Evolutionary conservation across 306 rosid species (phyloP).

Genomic region (Argentina anserina): DNA sequence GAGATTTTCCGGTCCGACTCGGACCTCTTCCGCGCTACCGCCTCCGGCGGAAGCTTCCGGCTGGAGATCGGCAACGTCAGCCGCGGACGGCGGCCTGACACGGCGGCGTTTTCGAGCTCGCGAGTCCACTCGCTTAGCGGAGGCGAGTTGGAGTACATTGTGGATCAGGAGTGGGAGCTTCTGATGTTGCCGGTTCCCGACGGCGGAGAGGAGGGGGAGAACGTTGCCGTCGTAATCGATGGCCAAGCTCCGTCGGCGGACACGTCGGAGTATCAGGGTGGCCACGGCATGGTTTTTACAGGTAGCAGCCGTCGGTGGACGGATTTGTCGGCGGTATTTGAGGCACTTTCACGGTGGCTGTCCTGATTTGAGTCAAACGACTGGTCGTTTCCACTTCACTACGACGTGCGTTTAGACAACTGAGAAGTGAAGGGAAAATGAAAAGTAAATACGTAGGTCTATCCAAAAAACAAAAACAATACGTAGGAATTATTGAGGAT

Average conservation of each 20-base stretch:
- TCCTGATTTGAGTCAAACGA: neutral
- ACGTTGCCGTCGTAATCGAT: neutral
- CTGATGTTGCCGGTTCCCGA: neutral
- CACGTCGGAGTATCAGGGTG: neutral
- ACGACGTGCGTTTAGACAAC: neutral
- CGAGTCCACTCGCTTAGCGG: neutral
- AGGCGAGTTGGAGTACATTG: neutral
- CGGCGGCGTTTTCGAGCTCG: neutral
- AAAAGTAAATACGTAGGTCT: no score
- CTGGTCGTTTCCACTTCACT: neutral
- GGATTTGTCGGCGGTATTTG: neutral
- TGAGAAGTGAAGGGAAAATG: no score
- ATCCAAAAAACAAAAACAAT: no score
- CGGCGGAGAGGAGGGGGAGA: neutral
- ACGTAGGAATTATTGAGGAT: neutral
- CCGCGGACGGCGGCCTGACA: neutral
- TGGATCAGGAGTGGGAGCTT: neutral
- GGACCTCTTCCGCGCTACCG: neutral
- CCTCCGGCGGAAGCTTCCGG: neutral
- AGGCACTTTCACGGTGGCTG: neutral
- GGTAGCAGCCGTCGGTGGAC: neutral
- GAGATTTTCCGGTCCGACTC: neutral
- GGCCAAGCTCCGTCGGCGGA: neutral
- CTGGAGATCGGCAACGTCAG: neutral
- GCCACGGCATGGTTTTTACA: neutral